Percentiles rank a stretch among this genome's conserved stretches.
Evolutionary conservation across 2,329 filamentous ascomycete species (phyloP).

Genomic region (Stemphylium lycopersici): DNA sequence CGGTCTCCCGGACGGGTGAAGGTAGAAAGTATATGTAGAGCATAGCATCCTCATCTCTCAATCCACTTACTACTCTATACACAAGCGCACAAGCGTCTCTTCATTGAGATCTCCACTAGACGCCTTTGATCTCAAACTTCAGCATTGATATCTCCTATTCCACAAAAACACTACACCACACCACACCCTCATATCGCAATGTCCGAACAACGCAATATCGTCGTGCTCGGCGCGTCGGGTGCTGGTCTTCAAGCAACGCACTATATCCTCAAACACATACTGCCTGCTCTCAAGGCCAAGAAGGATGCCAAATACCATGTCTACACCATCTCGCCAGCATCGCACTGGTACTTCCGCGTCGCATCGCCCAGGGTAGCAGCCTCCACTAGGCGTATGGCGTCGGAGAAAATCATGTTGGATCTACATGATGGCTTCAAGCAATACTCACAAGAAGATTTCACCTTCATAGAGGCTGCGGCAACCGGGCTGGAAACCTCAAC

Average conservation of each 20-base stretch:
- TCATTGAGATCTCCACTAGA: background rate
- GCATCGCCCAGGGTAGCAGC: constrained; percentile 61
- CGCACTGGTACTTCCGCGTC: constrained; percentile 60
- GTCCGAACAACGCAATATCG: constrained; percentile 44
- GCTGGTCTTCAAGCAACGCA: constrained; percentile 41
- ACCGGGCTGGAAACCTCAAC: constrained; percentile 53
- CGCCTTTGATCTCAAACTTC: background rate
- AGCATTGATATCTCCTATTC: background rate
- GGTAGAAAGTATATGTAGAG: constrained; percentile 5
- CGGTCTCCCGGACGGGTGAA: background rate
- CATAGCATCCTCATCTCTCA: background rate
- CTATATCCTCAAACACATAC: constrained; percentile 45
- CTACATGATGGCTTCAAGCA: constrained; percentile 58
- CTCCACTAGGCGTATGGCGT: constrained; percentile 55
- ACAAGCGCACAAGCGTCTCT: background rate
- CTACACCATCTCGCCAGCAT: constrained; percentile 60
- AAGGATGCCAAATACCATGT: constrained; percentile 55
- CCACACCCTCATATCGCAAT: constrained; percentile 18
- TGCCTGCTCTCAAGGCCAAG: constrained; percentile 42
- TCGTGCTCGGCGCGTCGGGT: constrained; percentile 42
- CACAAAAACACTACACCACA: background rate
- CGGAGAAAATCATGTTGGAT: constrained; percentile 57
- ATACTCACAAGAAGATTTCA: constrained; percentile 56
- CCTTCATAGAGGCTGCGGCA: constrained; percentile 59
- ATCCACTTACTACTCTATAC: background rate